Base-by-base conservation (phyloP, 305 asterid species). In the Solanum aculeatissimum region DNA sequence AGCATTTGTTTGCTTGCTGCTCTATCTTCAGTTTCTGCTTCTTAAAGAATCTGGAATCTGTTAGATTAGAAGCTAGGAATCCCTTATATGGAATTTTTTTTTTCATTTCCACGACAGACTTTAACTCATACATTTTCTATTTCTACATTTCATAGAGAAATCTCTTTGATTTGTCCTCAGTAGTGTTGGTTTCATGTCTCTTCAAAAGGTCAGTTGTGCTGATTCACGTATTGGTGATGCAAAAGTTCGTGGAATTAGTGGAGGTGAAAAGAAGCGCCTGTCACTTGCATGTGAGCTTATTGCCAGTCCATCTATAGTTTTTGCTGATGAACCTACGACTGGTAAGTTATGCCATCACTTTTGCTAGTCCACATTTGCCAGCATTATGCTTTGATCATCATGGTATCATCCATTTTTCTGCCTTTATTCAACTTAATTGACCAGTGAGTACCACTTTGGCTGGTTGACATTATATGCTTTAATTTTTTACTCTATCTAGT, bases 301-400 rank as follows among this genome's bases (percentile, higher is more conserved):
- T 85, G 98, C 99, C 84, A 97, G 99, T 86, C 99, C 99, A 82
- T 95, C 99, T 47, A 95, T 95, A 88, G 91, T 97, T 85, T 97
- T 97, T 89, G 98, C 99, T 84, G 99, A 97, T 90, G 99, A 97
- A 87, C 99, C 99, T 80, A 97, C 99, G 15, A 94, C 99, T 89
- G 98, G 99, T 91, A 92, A 81, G 91, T 35, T 49, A 32, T 58
- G 27, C 79, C 7, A 62, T 15, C 42, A 3, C 18, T 27, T 82
- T 82, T 60, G 11, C 32, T 21, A 63, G 79, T 47, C 32, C 19
- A 65, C 27, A 15, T 68, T 54, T 81, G 60, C 57, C 87, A 53
- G 89, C 84, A 53, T 78, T 78, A 78, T 19, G 29, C 19, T 29
- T 77, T 77, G 63, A 29, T 38, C 65, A 53, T 27, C 12, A 78